These are phyloP conservation scores for Picea mariana DNA, from an alignment of 83 land plant species.

Conservation along the genomic window DNA sequence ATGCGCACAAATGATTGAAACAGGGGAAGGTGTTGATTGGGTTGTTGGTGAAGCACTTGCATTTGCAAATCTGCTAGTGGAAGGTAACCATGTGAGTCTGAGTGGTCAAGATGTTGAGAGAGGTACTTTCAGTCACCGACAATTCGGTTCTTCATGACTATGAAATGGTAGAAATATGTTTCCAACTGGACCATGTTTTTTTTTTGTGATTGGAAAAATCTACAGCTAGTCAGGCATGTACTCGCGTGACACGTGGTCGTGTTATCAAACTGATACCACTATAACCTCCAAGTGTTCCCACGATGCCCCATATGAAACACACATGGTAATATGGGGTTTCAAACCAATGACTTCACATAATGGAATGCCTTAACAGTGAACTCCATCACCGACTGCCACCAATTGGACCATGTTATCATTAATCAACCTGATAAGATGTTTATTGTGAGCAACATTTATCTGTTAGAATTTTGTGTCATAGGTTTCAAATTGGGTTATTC, in stretches of 20 bases:
- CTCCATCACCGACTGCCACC: conserved; percentile 42
- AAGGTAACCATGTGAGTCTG: conserved; percentile 92
- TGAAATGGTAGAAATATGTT: conserved; percentile 77
- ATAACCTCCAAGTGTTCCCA: too few species aligned
- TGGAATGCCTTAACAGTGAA: too few species aligned
- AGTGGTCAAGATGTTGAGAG: conserved; percentile 99
- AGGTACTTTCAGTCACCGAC: conserved; percentile 98
- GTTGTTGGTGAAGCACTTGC: conserved; percentile 96
- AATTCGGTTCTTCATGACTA: conserved; percentile 94
- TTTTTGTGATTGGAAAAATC: too few species aligned
- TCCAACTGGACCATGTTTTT: conserved; percentile 56
- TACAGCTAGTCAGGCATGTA: too few species aligned
- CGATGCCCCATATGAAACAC: too few species aligned
- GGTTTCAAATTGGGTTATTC: conserved; percentile 98
- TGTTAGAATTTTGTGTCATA: conserved; percentile 93
- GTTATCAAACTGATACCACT: too few species aligned
- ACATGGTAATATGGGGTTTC: not conserved
- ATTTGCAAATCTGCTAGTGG: conserved; percentile 89
- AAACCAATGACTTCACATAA: too few species aligned
- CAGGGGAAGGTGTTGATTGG: conserved; percentile 95
- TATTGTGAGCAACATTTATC: conserved; percentile 97
- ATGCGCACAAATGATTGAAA: conserved; percentile 21
- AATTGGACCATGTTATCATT: conserved; percentile 83
- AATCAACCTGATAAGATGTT: conserved; percentile 96
- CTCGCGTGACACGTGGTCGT: too few species aligned